A percentile compares a stretch with the other conserved stretches of the same genome.
These are phyloP conservation scores for Ascoidea tarda DNA, from an alignment of 805 yeast species.

Conservation along the genomic window DNA sequence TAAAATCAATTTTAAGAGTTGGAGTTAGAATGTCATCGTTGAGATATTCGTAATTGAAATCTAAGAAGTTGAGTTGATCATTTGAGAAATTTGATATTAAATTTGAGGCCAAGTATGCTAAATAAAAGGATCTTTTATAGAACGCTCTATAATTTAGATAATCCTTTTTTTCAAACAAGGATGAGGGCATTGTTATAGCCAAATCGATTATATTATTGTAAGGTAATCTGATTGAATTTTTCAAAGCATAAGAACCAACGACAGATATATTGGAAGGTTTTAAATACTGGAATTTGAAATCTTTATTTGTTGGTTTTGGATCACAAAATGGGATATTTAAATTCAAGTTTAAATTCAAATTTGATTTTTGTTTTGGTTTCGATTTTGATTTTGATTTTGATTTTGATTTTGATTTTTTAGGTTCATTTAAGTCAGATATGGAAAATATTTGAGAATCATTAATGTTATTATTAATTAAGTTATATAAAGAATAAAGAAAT, in stretches of 20 bases:
- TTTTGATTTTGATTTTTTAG: slow-evolving; percentile 25
- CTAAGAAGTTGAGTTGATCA: slow-evolving; percentile 16
- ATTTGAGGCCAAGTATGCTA: slow-evolving; percentile 64
- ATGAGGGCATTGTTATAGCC: slow-evolving; percentile 67
- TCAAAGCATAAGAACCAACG: slow-evolving; percentile 82
- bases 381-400: slow-evolving; percentile 29
- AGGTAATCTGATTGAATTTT: slow-evolving; percentile 59
- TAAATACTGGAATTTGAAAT: slow-evolving; percentile 55
- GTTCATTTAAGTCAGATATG: neutral
- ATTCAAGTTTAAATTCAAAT: slow-evolving; percentile 18
- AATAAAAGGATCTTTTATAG: slow-evolving; percentile 79
- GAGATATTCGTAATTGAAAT: slow-evolving; percentile 49
- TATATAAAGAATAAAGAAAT: slow-evolving; percentile 60
- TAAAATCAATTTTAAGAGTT: slow-evolving; percentile 47
- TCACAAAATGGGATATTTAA: slow-evolving; percentile 75
- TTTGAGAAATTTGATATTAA: slow-evolving; percentile 44
- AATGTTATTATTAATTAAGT: slow-evolving; percentile 24
- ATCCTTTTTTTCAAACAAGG: slow-evolving; percentile 72
- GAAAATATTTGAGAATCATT: neutral
- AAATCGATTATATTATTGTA: slow-evolving; percentile 60
- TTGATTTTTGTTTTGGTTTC: slow-evolving; percentile 36
- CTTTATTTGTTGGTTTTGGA: slow-evolving; percentile 61
- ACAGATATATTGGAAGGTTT: slow-evolving; percentile 66
- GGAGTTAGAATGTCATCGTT: slow-evolving; percentile 75
- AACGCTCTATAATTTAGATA: slow-evolving; percentile 79